Conservation (phyloP, 352 stramenopile genomes). For the Phytophthora sp. region DNA sequence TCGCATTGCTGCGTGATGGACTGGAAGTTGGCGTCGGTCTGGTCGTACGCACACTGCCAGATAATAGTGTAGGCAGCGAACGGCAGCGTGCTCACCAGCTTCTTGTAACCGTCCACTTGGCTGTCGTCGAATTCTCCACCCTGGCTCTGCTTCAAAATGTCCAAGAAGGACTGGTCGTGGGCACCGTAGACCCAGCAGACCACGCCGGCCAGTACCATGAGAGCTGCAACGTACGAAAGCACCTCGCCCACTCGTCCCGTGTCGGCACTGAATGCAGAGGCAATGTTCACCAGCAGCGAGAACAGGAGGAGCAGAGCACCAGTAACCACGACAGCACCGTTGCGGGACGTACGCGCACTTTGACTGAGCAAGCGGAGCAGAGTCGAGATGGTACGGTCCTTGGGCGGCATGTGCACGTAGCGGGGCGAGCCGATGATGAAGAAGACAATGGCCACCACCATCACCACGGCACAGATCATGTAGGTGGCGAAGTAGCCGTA, state of each 20-base stretch:
- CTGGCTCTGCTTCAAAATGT: conserved; percentile 46
- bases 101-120: conserved; percentile 59
- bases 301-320: conserved; percentile 36
- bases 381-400: conserved; percentile 50
- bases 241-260: conserved; percentile 22
- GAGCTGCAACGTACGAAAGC: conserved; percentile 57
- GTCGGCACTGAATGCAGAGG: conserved; percentile 55
- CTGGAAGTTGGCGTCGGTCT: conserved; percentile 73
- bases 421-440: conserved; percentile 45
- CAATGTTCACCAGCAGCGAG: conserved; percentile 56
- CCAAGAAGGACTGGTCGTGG: conserved; percentile 55
- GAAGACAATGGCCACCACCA: conserved; percentile 16
- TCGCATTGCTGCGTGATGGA: conserved; percentile 71
- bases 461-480: conserved; percentile 13
- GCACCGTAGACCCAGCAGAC: conserved; percentile 54
- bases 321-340: conserved; percentile 36
- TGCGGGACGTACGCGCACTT: conserved; percentile 19
- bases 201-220: conserved; percentile 44
- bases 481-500: conserved; percentile 13
- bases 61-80: conserved; percentile 72
- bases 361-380: conserved; percentile 42
- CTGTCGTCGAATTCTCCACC: conserved; percentile 50
- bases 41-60: conserved; percentile 65
- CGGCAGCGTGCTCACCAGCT: conserved; percentile 54
- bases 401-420: conserved; percentile 55